These are phyloP conservation scores for Fusarium sp. DNA, from an alignment of 2,329 filamentous ascomycete genomes.

Conservation along the genomic window DNA sequence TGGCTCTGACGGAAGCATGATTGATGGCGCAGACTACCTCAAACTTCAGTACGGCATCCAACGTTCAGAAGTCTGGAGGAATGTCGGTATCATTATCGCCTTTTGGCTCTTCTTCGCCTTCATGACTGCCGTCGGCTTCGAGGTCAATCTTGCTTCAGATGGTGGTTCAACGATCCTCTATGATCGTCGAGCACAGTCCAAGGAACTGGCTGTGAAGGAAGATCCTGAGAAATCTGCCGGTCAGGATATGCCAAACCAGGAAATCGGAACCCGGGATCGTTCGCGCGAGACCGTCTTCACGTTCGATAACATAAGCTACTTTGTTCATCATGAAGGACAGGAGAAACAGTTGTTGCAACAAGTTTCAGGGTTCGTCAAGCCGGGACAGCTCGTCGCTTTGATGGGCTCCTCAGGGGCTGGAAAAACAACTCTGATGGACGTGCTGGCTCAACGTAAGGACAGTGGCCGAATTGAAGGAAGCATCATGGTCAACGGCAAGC, in stretches of 20 bases:
- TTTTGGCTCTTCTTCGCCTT: background rate
- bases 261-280: background rate
- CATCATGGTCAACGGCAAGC: slow-evolving; percentile 71
- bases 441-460: slow-evolving; percentile 82
- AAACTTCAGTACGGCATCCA: background rate
- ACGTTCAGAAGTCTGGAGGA: background rate
- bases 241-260: background rate
- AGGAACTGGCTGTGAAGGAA: background rate
- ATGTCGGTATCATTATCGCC: background rate
- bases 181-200: background rate
- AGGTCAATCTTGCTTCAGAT: background rate
- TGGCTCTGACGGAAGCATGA: background rate
- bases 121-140: background rate
- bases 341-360: slow-evolving; percentile 68
- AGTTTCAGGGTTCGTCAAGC: slow-evolving; percentile 79
- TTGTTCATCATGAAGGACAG: slow-evolving; percentile 67
- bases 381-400: slow-evolving; percentile 75
- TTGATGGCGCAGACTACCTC: background rate
- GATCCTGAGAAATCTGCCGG: background rate
- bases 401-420: slow-evolving; percentile 83
- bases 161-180: background rate
- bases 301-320: slow-evolving; percentile 77
- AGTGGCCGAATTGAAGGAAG: slow-evolving; percentile 88
- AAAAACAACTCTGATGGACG: slow-evolving; percentile 87
- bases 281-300: slow-evolving; percentile 63